Evolutionary conservation across 129 eudicot genomes (phyloP).

Genomic region (Helichrysum umbraculigerum): DNA sequence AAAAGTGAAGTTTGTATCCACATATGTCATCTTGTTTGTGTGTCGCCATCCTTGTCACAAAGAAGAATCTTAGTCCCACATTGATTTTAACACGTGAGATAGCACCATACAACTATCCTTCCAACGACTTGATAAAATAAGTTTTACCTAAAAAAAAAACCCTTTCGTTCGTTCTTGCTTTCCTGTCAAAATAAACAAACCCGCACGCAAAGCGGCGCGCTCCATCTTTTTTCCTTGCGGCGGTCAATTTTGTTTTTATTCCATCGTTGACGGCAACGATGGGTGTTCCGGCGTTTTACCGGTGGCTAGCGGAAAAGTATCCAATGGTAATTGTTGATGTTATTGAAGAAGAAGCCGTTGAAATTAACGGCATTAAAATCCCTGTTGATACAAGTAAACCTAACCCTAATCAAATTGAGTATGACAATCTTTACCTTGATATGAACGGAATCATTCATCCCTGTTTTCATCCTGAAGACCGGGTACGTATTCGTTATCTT

Average conservation of each 20-base stretch:
- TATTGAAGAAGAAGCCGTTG: slow-evolving; percentile 45
- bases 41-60: no score
- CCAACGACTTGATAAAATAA: background rate
- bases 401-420: slow-evolving; percentile 52
- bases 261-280: slow-evolving; percentile 20
- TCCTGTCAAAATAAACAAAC: background rate
- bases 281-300: slow-evolving; percentile 60
- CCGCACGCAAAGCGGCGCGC: background rate
- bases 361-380: slow-evolving; percentile 35
- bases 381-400: slow-evolving; percentile 50
- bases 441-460: slow-evolving; percentile 60
- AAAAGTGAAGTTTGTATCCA: no score
- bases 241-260: background rate
- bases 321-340: slow-evolving; percentile 50
- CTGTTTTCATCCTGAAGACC: slow-evolving; percentile 56
- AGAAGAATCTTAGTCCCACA: no score
- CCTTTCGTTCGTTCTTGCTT: background rate
- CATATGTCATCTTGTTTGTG: no score
- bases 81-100: no score
- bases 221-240: background rate
- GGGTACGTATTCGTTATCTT: slow-evolving; percentile 13
- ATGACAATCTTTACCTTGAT: slow-evolving; percentile 51
- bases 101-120: no score
- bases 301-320: slow-evolving; percentile 55
- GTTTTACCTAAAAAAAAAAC: background rate